Base-by-base conservation (phyloP, 2,329 filamentous ascomycete genomes). In the Acarospora socialis region DNA sequence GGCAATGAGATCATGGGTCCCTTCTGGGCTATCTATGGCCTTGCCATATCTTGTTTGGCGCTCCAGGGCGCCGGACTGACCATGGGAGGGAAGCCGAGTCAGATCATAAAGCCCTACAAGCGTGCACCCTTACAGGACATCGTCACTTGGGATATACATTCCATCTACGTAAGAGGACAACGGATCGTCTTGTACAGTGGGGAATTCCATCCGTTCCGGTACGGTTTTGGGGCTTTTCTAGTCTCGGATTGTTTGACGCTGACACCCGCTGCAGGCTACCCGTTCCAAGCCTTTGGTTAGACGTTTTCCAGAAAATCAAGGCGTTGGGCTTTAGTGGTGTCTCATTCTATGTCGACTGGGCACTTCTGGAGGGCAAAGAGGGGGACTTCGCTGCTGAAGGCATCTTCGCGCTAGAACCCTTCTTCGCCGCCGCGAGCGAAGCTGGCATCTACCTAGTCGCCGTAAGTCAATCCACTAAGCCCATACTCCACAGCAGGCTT, bases 261-360 rank as follows among this genome's bases (percentile, higher is more conserved):
- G 12, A 47, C 22, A 17, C 17, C 9, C 5, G 9, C 2, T 26
- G 5, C 32, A 66, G 69, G 43, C 54, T 77, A 1, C 72, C 73
- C 1, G 72, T 77, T 2, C 64, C 70, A 3, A 59, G 61, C 28
- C 58, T 79, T 4, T 76, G 75, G 60, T 60, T 80, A 6, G 81
- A 87, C 42, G 49, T 87, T 2, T 77, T 92, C 44, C 76, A 90
- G 46, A 92, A 92, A 55, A 72, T 87, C 52, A 84, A 79, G 52
- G 76, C 80, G 0, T 56, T 84, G 2, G 82, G 82, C 0, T 86
- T 83, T 56, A 87, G 80, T 44, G 68, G 71, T 26, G 77, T 86
- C 1, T 83, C 78, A 0, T 83, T 86, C 51, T 87, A 87, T 46
- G 63, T 76, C 5, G 68, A 84, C 44, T 92, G 81, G 82, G 78